These are phyloP conservation scores for Aspergillus glaucus DNA, from an alignment of 2,329 filamentous ascomycete genomes.

Conservation along the genomic window DNA sequence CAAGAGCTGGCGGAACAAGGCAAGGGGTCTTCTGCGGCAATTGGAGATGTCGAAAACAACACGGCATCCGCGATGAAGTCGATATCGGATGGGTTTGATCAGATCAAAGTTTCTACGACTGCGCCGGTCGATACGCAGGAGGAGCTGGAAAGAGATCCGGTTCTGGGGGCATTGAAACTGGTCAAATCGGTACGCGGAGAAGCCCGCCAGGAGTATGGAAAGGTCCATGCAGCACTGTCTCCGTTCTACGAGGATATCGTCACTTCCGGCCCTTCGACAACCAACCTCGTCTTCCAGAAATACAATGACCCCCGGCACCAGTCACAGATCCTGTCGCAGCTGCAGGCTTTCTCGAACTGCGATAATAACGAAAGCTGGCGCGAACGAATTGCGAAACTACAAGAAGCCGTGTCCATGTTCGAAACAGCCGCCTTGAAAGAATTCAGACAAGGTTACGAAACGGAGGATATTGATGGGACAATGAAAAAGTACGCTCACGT, in stretches of 20 bases:
- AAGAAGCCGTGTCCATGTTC: conserved; percentile 71
- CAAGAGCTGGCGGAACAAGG: conserved; percentile 18
- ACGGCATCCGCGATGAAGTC: conserved; percentile 23
- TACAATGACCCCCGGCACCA: conserved; percentile 86
- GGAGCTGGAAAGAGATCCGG: conserved; percentile 53
- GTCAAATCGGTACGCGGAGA: conserved; percentile 74
- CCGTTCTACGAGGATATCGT: conserved; percentile 84
- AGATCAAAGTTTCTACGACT: conserved; percentile 53
- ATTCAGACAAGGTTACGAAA: conserved; percentile 87
- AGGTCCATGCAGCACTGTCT: conserved; percentile 77
- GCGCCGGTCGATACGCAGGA: conserved; percentile 21
- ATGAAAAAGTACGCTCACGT: conserved; percentile 90
- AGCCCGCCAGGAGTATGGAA: conserved; percentile 84
- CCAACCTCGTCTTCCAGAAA: conserved; percentile 77
- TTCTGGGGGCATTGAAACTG: conserved; percentile 63
- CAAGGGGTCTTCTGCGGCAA: conserved; percentile 6
- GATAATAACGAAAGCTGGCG: conserved; percentile 72
- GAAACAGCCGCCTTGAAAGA: conserved; percentile 85
- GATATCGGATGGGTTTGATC: conserved; percentile 70
- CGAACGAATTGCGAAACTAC: conserved; percentile 64
- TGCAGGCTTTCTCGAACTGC: conserved; percentile 70
- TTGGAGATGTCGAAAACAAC: conserved; percentile 12
- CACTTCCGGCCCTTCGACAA: conserved; percentile 61
- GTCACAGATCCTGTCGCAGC: conserved; percentile 77
- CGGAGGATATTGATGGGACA: conserved; percentile 76